Evolutionary conservation across 163 green algal genomes (phyloP).

Genomic region (Coccomyxa subellipsoidea): DNA sequence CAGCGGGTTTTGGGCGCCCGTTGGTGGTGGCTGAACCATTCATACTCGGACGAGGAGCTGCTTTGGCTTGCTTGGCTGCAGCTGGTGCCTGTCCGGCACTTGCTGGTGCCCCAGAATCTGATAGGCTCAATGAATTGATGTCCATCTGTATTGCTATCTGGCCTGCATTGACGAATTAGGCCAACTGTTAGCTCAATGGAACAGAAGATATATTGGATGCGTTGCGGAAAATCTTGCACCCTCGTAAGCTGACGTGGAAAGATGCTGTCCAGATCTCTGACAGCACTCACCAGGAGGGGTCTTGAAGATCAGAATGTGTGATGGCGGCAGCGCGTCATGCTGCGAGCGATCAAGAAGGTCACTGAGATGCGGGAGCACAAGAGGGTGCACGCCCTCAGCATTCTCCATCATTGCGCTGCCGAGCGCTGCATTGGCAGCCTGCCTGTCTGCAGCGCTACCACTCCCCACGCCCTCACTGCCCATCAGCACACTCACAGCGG

Average conservation of each 20-base stretch:
- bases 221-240: too few relatives aligned
- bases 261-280: not conserved
- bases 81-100: not conserved
- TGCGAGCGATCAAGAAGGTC: constrained; percentile 44
- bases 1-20: not conserved
- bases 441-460: constrained; percentile 17
- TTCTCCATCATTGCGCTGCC: constrained; percentile 41
- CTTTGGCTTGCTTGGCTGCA: not conserved
- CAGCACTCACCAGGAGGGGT: constrained; percentile 50
- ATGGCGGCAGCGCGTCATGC: constrained; percentile 54
- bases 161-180: constrained; percentile 5
- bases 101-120: not conserved
- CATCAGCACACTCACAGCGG: constrained; percentile 15
- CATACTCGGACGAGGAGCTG: not conserved
- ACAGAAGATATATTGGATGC: too few relatives aligned
- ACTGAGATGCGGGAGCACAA: constrained; percentile 43
- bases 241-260: too few relatives aligned
- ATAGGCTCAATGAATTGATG: constrained; percentile 14
- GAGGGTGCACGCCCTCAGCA: constrained; percentile 32
- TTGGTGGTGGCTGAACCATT: not conserved
- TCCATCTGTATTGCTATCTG: constrained; percentile 27
- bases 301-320: constrained; percentile 49
- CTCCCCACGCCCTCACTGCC: constrained; percentile 29
- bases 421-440: constrained; percentile 47
- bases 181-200: too few relatives aligned